Conservation (phyloP, 805 yeast genomes). For the Barnettozyma vustinii region DNA sequence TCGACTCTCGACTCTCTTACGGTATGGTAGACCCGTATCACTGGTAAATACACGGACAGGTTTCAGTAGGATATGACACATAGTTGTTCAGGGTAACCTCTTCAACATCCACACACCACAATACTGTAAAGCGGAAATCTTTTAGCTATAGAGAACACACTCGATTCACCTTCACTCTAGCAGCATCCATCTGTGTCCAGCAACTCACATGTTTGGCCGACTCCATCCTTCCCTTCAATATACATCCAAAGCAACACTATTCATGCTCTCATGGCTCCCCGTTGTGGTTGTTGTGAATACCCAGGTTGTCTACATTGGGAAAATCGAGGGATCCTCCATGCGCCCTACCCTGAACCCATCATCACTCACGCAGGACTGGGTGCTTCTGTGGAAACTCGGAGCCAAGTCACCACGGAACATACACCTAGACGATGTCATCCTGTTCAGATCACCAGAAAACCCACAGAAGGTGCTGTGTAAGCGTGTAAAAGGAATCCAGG, state of each 20-base stretch:
- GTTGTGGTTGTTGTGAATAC: conserved; percentile 65
- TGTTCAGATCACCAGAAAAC: conserved; percentile 75
- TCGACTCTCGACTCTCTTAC: too few relatives aligned
- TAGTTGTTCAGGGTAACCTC: neutral
- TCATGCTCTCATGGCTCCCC: conserved; percentile 69
- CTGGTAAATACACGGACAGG: too few relatives aligned
- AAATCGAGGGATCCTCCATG: conserved; percentile 81
- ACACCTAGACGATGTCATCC: conserved; percentile 62
- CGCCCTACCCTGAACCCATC: conserved; percentile 82
- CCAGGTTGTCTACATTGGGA: conserved; percentile 66
- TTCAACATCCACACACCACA: neutral
- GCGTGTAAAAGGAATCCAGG: conserved; percentile 69
- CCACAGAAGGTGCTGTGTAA: conserved; percentile 75
- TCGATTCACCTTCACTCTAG: neutral
- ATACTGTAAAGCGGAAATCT: neutral
- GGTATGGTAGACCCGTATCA: too few relatives aligned
- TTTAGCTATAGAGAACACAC: neutral
- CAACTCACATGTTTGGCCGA: neutral
- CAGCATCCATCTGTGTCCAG: too few relatives aligned
- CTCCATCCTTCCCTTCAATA: conserved; percentile 20
- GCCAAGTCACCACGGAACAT: conserved; percentile 42
- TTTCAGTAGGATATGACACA: neutral
- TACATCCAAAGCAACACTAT: conserved; percentile 27
- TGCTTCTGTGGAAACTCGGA: conserved; percentile 62
- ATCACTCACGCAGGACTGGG: conserved; percentile 47